Percentiles rank a stretch among this genome's conserved stretches.
These are phyloP conservation scores for Ascocoryne sarcoides DNA, from an alignment of 2,329 filamentous ascomycete genomes.

Conservation along the genomic window DNA sequence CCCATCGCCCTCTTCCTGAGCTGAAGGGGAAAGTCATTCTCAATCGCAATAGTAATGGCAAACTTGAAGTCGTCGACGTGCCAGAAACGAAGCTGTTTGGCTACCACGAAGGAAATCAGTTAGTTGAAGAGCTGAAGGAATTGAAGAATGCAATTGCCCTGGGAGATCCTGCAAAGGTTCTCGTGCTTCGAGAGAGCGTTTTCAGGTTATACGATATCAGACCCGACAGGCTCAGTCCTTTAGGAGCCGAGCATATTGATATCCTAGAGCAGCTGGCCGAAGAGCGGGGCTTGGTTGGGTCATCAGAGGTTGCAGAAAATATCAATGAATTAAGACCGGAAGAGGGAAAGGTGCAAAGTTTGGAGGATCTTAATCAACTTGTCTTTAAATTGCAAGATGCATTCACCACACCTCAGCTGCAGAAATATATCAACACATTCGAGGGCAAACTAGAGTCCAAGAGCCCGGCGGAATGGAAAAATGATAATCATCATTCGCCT, in stretches of 20 bases:
- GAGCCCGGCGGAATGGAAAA: background rate
- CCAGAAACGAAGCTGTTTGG: too few species aligned
- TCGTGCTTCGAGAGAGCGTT: constrained; percentile 26
- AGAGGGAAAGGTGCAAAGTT: constrained; percentile 11
- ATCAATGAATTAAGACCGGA: constrained; percentile 24
- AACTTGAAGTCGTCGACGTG: too few species aligned
- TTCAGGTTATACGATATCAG: constrained; percentile 7
- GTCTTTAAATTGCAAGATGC: constrained; percentile 20
- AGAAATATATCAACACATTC: constrained; percentile 20
- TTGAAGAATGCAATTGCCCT: constrained; percentile 16
- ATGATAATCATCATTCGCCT: too few species aligned
- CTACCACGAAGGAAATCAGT: too few species aligned
- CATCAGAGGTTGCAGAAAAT: constrained; percentile 23
- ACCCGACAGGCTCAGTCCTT: constrained; percentile 1
- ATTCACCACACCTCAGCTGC: constrained; percentile 25
- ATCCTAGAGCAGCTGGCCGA: constrained; percentile 22
- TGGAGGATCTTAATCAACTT: constrained; percentile 23
- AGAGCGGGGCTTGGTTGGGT: constrained; percentile 23
- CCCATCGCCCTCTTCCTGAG: too few species aligned
- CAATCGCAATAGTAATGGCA: too few species aligned
- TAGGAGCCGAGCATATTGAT: constrained; percentile 20
- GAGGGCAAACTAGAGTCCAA: constrained; percentile 2
- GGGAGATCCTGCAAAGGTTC: constrained; percentile 20
- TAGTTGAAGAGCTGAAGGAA: constrained; percentile 16
- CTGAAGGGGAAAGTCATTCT: too few species aligned